phyloP scores from a whole-genome alignment of 163 green algal species.

The Prototheca cutis region DNA sequence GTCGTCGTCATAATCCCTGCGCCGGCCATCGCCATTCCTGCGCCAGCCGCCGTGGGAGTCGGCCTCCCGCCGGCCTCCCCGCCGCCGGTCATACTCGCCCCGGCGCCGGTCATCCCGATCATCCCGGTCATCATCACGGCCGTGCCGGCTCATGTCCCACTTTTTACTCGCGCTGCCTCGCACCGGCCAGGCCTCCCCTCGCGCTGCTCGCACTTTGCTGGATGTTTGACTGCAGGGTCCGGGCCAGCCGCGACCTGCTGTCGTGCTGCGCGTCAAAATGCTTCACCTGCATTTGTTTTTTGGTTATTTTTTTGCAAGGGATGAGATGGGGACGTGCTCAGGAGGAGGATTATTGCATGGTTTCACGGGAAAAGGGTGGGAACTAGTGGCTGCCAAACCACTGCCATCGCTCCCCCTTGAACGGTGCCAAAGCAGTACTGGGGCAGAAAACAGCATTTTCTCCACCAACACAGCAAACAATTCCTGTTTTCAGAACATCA shows the following conservation, averaged over 20 bases:
- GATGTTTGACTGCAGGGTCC: conserved; percentile 47
- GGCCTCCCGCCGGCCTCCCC: conserved; percentile 4
- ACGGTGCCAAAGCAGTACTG: too few relatives aligned
- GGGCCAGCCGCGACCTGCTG: conserved; percentile 28
- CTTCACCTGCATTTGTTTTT: conserved; percentile 48
- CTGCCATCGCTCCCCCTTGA: too few relatives aligned
- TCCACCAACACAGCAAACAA: too few relatives aligned
- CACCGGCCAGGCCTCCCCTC: conserved; percentile 21
- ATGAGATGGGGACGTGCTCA: too few relatives aligned
- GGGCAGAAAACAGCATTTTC: too few relatives aligned
- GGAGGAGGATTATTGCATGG: too few relatives aligned
- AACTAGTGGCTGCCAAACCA: too few relatives aligned
- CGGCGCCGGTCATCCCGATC: background rate
- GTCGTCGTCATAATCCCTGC: background rate
- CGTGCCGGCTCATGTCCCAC: background rate
- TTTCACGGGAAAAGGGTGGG: too few relatives aligned
- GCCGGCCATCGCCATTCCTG: too few relatives aligned
- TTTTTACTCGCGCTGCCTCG: background rate
- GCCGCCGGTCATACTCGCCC: conserved; percentile 2
- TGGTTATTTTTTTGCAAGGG: too few relatives aligned
- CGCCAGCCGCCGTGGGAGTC: too few relatives aligned
- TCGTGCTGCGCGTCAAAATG: conserved; percentile 64
- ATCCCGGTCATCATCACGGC: background rate
- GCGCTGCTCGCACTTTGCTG: conserved; percentile 20
- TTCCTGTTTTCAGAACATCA: too few relatives aligned